These are phyloP conservation scores for Eimeria maxima DNA, from an alignment of 169 alveolate species.

Conservation along the genomic window DNA sequence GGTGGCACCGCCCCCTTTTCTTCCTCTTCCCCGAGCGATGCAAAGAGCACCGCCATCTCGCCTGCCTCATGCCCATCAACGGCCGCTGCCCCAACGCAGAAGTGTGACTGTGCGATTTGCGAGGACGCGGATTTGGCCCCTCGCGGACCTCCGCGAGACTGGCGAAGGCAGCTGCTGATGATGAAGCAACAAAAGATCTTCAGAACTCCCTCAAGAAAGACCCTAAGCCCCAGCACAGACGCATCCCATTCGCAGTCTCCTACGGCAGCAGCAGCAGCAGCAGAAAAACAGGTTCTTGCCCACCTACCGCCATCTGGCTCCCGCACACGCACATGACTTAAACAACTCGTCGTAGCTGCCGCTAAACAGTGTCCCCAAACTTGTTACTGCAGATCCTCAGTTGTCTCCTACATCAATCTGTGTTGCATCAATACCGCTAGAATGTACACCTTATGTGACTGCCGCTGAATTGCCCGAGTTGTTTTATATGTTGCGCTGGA, in stretches of 20 bases:
- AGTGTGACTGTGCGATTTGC: constrained; percentile 23
- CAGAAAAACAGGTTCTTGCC: constrained; percentile 4
- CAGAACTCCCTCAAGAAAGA: neutral
- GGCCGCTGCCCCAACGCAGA: constrained; percentile 2
- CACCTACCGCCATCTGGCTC: neutral
- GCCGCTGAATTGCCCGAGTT: neutral
- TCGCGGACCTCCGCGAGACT: constrained; percentile 9
- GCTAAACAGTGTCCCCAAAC: neutral
- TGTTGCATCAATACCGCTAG: neutral
- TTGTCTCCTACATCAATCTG: neutral
- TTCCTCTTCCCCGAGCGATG: neutral
- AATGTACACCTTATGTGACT: neutral
- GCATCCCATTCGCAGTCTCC: neutral
- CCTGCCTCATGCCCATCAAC: neutral
- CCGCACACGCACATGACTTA: neutral
- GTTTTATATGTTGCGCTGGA: neutral
- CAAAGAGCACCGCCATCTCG: neutral
- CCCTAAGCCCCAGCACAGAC: neutral
- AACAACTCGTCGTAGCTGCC: neutral
- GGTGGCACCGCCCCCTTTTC: neutral
- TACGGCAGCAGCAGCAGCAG: neutral
- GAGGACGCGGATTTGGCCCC: neutral
- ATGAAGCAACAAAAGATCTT: constrained; percentile 20
- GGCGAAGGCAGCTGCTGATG: constrained; percentile 32
- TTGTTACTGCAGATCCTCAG: neutral